Evolutionary conservation across 176 grass and related monocot species (phyloP), one percentile per base, ranked within the genome.

Genomic region (Olyra latifolia): DNA sequence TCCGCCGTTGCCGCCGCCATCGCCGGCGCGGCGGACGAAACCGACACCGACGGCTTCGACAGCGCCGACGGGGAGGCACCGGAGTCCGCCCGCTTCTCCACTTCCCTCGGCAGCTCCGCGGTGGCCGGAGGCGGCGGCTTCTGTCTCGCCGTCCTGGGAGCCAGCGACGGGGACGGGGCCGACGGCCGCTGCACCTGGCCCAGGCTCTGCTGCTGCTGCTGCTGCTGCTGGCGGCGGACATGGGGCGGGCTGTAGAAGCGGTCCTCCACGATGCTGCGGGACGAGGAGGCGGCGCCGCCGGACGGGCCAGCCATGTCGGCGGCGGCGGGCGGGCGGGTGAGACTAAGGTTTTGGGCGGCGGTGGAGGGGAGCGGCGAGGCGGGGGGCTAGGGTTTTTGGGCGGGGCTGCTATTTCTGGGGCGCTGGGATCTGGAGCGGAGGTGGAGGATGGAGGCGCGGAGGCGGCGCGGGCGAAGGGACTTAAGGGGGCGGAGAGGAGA

Each of bases 211-310:
- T 84, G 75, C 71, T 82, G 4, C 32, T 35, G 81, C 86, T 81
- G 71, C 66, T 89, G 81, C 50, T 86, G 85, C 75, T 89, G 83
- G 81, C 84, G 82, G 14, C 94, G 87, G 11, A 97, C 43, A 71
- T 92, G 86, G 3, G 91, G 94, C 47, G 94, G 79, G 60, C 66
- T 90, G 62, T 97, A 97, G 82, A 97, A 97, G 0, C 94, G 87
- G 13, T 94, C 89, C 8, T 80, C 41, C 12, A 53, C 72, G 44
- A 72, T 71, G 44, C 80, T 30, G 9, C 84, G 84, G 17, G 85
- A 69, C 72, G 86, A 75, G 9, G 87, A 83, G 44, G 71, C 79
- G 58, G 84, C 83, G 43, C 47, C 60, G 55, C 71, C 69, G 10
- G 77, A 82, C 16, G 87, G 43, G 65, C 74, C 86, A n/a, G 80